A percentile compares a stretch with the other conserved stretches of the same genome.
Evolutionary conservation across 257 asterid species (phyloP).

Genomic region (Petunia axillaris): DNA sequence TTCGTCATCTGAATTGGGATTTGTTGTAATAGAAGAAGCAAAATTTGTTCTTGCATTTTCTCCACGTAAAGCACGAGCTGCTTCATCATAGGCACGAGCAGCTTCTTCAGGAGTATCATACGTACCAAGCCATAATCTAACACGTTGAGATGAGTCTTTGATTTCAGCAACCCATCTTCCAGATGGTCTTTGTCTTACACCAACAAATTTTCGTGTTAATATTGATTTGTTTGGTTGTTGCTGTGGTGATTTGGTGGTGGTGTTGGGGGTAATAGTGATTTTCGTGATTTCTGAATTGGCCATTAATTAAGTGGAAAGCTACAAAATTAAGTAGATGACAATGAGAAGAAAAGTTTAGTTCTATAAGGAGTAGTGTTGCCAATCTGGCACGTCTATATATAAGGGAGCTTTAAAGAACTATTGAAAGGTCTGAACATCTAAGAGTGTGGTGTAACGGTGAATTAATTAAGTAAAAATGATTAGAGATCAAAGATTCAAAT

Average conservation of each 20-base stretch:
- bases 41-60: constrained; percentile 87
- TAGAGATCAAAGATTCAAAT: neutral
- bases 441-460: neutral
- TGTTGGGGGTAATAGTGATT: constrained; percentile 23
- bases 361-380: neutral
- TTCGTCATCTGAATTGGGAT: constrained; percentile 25
- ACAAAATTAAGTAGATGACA: neutral
- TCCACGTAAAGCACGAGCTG: constrained; percentile 84
- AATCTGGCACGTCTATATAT: neutral
- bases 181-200: constrained; percentile 84
- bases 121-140: constrained; percentile 87
- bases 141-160: constrained; percentile 80
- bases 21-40: constrained; percentile 30
- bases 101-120: constrained; percentile 93
- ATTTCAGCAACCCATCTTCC: constrained; percentile 97
- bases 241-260: constrained; percentile 25
- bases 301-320: constrained; percentile 49
- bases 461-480: neutral
- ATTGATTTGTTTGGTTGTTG: constrained; percentile 38
- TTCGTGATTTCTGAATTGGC: constrained; percentile 48
- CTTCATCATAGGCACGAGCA: constrained; percentile 86
- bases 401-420: neutral
- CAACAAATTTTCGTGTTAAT: constrained; percentile 58
- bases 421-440: neutral
- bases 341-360: constrained; percentile 8